Percentiles rank a stretch among this genome's conserved stretches.
Conservation (phyloP, 2,329 filamentous ascomycete species). For the Nakataea oryzae region DNA sequence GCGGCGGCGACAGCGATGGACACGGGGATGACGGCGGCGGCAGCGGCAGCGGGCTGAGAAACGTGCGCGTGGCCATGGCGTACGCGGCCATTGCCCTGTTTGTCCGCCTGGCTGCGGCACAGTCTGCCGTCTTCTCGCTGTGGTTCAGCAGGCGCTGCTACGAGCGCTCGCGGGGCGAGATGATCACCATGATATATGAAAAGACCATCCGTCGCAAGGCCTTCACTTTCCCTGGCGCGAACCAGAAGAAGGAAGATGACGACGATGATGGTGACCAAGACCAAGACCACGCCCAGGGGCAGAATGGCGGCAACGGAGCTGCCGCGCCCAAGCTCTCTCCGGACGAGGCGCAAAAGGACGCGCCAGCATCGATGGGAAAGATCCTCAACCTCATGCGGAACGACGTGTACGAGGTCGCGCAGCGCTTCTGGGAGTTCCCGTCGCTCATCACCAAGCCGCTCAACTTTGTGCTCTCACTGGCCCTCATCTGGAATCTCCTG, state of each 20-base stretch:
- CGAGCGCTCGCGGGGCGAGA: conserved; percentile 73
- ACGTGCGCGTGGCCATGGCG: conserved; percentile 46
- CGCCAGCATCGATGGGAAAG: conserved; percentile 68
- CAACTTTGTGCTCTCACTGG: conserved; percentile 62
- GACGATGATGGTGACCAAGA: conserved; percentile 18
- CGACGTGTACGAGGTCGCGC: conserved; percentile 73
- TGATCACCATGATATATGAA: conserved; percentile 77
- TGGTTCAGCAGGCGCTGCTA: conserved; percentile 83
- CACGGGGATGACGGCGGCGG: neutral
- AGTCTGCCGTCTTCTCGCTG: conserved; percentile 56
- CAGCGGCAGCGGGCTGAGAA: conserved; percentile 14
- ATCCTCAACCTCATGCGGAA: conserved; percentile 79
- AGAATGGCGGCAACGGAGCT: neutral
- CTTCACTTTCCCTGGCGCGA: conserved; percentile 26
- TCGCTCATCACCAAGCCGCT: conserved; percentile 66
- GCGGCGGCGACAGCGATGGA: too few species aligned
- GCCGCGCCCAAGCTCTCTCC: neutral
- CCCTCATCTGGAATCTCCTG: conserved; percentile 67
- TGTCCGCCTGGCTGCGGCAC: conserved; percentile 49
- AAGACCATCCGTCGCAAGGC: conserved; percentile 61
- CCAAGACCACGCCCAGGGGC: conserved; percentile 5
- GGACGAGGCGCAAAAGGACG: conserved; percentile 6
- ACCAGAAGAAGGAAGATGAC: conserved; percentile 13
- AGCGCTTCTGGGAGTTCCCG: conserved; percentile 81
- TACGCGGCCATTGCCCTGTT: conserved; percentile 55